Percentiles rank a stretch among this genome's conserved stretches.
Evolutionary conservation across 2,329 filamentous ascomycete species (phyloP).

Genomic region (Colletotrichum sojae): DNA sequence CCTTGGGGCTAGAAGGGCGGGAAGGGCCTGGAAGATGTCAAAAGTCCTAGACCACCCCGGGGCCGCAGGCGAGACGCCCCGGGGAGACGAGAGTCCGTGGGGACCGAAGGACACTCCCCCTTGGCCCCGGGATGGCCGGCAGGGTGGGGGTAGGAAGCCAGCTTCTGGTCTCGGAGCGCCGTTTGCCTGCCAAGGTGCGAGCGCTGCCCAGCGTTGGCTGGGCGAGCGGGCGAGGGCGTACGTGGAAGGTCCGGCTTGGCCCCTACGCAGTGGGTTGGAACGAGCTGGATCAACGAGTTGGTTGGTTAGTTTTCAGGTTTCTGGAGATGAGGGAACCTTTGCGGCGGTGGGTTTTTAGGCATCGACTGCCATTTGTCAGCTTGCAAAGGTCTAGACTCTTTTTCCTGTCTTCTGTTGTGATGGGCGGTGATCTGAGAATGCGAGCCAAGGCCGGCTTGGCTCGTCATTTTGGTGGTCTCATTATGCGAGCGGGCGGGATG

Average conservation of each 20-base stretch:
- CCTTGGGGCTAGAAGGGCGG: neutral
- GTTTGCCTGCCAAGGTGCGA: neutral
- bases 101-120: neutral
- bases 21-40: neutral
- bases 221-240: neutral
- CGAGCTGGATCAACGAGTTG: neutral
- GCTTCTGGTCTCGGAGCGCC: conserved; percentile 7
- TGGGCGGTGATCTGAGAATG: neutral
- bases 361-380: conserved; percentile 16
- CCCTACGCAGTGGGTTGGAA: neutral
- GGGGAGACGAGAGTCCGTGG: no score
- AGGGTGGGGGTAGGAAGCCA: conserved; percentile 1
- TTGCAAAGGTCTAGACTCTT: conserved; percentile 3
- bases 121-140: conserved; percentile 7
- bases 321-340: neutral
- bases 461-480: neutral
- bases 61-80: no score
- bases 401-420: neutral
- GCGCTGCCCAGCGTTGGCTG: neutral
- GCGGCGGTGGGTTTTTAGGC: neutral
- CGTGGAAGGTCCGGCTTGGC: neutral
- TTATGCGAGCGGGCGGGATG: neutral
- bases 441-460: conserved; percentile 7
- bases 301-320: neutral
- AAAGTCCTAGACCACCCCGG: neutral